These are phyloP conservation scores for Sporothrix brasiliensis DNA, from an alignment of 2,329 filamentous ascomycete genomes.

Conservation along the genomic window DNA sequence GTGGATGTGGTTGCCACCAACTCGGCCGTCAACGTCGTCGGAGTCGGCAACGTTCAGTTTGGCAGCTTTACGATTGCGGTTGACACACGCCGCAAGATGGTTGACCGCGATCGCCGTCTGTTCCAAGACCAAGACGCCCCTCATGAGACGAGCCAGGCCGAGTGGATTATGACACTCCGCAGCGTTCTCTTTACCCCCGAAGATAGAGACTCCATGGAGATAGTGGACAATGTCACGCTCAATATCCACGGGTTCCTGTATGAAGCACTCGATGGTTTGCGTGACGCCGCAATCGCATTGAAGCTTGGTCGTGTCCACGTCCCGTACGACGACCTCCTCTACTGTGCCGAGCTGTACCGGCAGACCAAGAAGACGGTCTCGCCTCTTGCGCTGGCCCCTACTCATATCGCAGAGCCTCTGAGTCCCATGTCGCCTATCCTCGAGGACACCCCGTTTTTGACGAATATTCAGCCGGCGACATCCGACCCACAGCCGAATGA, in stretches of 20 bases:
- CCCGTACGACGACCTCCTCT: slow-evolving; percentile 81
- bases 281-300: slow-evolving; percentile 85
- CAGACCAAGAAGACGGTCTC: slow-evolving; percentile 48
- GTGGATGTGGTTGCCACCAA: slow-evolving; percentile 86
- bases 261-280: slow-evolving; percentile 79
- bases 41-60: slow-evolving; percentile 82
- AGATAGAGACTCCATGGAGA: slow-evolving; percentile 79
- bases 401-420: slow-evolving; percentile 38
- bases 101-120: slow-evolving; percentile 87
- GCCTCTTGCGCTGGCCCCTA: slow-evolving; percentile 38
- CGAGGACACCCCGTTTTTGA: slow-evolving; percentile 18
- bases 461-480: background rate
- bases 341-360: slow-evolving; percentile 62
- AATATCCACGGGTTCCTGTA: slow-evolving; percentile 92
- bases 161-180: slow-evolving; percentile 87
- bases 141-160: slow-evolving; percentile 70
- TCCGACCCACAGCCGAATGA: background rate
- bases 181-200: slow-evolving; percentile 89
- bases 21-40: slow-evolving; percentile 73
- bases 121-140: slow-evolving; percentile 67
- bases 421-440: slow-evolving; percentile 25
- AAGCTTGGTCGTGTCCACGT: slow-evolving; percentile 90
- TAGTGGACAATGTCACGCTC: slow-evolving; percentile 83
- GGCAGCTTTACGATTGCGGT: slow-evolving; percentile 84
- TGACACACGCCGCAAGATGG: slow-evolving; percentile 87